These are phyloP conservation scores for Chaetomiaceae sp. DNA, from an alignment of 2,329 filamentous ascomycete species.

Conservation along the genomic window DNA sequence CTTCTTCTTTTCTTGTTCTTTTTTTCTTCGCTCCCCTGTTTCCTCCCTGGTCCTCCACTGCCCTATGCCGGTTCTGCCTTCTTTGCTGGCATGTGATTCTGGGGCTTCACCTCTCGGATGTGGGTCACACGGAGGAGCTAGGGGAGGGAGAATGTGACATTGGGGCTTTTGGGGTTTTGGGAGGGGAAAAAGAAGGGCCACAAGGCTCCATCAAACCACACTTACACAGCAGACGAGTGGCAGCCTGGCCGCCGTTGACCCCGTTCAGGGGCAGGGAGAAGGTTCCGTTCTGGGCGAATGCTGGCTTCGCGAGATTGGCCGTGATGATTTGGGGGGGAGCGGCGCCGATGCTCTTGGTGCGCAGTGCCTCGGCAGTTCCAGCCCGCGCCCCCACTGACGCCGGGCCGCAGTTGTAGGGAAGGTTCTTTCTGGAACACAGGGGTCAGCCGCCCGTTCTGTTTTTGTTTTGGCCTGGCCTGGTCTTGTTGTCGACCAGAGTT, in stretches of 20 bases:
- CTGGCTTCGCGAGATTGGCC: conserved; percentile 36
- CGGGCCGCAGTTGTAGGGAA: conserved; percentile 29
- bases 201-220: background rate
- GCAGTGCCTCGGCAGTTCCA: conserved; percentile 42
- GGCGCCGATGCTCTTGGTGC: conserved; percentile 35
- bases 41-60: no score
- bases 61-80: background rate
- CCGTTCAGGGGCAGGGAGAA: conserved; percentile 9
- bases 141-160: background rate
- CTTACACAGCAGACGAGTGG: conserved; percentile 11
- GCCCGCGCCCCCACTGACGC: conserved; percentile 11
- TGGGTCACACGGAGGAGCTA: conserved; percentile 6
- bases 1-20: background rate
- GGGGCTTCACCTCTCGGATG: background rate
- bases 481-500: no score
- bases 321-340: conserved; percentile 34
- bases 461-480: no score
- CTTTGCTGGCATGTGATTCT: conserved; percentile 22
- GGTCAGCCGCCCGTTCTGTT: no score
- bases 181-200: no score
- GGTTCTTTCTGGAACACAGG: conserved; percentile 38
- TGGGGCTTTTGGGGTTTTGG: background rate
- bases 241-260: conserved; percentile 8
- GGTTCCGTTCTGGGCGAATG: conserved; percentile 19
- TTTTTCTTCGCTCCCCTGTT: background rate